These are phyloP conservation scores for Rubroboletus pulcherrimus DNA, from an alignment of 768 basidiomycete species.

Conservation along the genomic window DNA sequence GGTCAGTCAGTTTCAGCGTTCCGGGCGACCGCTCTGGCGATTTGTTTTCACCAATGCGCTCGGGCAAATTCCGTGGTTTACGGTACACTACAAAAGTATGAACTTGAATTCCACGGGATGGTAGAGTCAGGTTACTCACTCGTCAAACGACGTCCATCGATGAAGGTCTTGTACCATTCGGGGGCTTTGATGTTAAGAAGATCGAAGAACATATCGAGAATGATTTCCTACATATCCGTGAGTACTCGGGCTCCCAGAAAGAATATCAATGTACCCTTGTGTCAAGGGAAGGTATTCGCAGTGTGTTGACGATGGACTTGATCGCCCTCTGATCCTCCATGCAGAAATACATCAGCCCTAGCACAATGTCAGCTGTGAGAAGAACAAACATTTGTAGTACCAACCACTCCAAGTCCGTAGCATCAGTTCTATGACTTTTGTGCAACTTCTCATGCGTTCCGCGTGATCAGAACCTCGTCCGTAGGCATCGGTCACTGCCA, in stretches of 20 bases:
- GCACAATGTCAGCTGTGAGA: constrained; percentile 4
- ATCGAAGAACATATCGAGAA: constrained; percentile 93
- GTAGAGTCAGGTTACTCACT: constrained; percentile 46
- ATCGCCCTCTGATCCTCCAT: constrained; percentile 86
- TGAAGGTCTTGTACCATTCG: constrained; percentile 90
- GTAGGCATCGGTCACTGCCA: constrained; percentile 90
- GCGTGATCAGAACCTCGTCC: constrained; percentile 76
- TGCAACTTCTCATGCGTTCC: constrained; percentile 74
- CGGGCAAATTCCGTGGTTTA: constrained; percentile 41
- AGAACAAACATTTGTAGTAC: constrained; percentile 23
- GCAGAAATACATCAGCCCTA: constrained; percentile 91
- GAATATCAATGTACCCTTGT: constrained; percentile 53
- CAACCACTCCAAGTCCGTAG: constrained; percentile 91
- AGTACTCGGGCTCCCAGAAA: constrained; percentile 3
- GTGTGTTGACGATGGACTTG: constrained; percentile 75
- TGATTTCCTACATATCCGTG: constrained; percentile 64
- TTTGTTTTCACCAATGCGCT: constrained; percentile 33
- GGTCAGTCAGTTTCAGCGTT: constrained; percentile 81
- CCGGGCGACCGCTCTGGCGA: constrained; percentile 46
- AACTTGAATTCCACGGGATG: background rate
- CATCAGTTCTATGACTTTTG: constrained; percentile 77
- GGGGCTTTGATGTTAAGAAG: constrained; percentile 88
- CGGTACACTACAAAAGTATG: constrained; percentile 55
- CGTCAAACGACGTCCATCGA: constrained; percentile 82
- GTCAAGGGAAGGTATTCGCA: constrained; percentile 85